These are phyloP conservation scores for Calonectria leucothoes DNA, from an alignment of 2,329 filamentous ascomycete genomes.

Conservation along the genomic window DNA sequence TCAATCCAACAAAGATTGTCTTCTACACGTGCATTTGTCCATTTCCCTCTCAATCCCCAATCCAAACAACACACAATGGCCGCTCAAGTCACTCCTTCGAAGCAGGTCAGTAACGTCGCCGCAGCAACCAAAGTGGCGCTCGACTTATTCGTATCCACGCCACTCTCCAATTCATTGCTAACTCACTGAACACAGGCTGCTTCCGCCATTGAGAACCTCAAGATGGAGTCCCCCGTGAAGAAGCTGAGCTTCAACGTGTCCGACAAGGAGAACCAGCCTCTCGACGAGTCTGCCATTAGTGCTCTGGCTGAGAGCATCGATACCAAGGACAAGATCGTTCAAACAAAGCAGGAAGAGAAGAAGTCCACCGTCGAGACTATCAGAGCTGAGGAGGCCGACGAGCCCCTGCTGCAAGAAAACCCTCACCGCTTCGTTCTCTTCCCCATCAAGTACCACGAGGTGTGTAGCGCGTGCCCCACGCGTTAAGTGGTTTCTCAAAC, in stretches of 20 bases:
- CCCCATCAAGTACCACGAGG: slow-evolving; percentile 99
- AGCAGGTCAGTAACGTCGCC: slow-evolving; percentile 62
- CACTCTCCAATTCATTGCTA: slow-evolving; percentile 41
- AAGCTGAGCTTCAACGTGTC: slow-evolving; percentile 81
- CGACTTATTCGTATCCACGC: slow-evolving; percentile 14
- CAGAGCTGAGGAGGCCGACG: slow-evolving; percentile 79
- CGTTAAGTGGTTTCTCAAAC: slow-evolving; percentile 70
- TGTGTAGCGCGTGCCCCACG: slow-evolving; percentile 74
- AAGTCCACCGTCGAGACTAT: slow-evolving; percentile 61
- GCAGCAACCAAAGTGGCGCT: slow-evolving; percentile 2
- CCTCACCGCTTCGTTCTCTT: slow-evolving; percentile 96
- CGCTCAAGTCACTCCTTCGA: slow-evolving; percentile 73
- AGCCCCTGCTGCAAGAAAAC: slow-evolving; percentile 96
- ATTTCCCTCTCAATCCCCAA: slow-evolving; percentile 15
- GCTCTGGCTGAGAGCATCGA: slow-evolving; percentile 67
- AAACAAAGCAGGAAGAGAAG: slow-evolving; percentile 49
- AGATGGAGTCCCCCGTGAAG: slow-evolving; percentile 94
- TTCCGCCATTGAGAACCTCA: slow-evolving; percentile 86
- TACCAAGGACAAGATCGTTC: slow-evolving; percentile 69
- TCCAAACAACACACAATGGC: slow-evolving; percentile 69
- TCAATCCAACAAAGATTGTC: slow-evolving; percentile 35
- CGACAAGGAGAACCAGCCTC: slow-evolving; percentile 84
- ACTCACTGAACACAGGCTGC: slow-evolving; percentile 72
- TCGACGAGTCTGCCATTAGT: slow-evolving; percentile 62
- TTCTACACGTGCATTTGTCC: slow-evolving; percentile 26